A percentile compares a stretch with the other conserved stretches of the same genome.
phyloP scores from a whole-genome alignment of 805 yeast genomes.

The Suhomyces faveliae region DNA sequence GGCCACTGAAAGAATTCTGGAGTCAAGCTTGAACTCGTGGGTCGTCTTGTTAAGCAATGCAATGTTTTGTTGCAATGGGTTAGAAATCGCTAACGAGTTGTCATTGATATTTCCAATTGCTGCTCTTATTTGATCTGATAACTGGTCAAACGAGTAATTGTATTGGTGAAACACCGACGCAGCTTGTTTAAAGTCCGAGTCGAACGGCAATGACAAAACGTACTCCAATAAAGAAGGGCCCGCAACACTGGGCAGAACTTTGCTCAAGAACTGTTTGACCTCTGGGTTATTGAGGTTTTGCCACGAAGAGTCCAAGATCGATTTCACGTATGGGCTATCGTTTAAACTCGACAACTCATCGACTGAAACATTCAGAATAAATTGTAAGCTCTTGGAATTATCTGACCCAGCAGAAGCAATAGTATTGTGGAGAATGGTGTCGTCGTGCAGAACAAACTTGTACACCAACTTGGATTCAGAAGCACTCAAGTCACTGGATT shows the following conservation, averaged over 20 bases:
- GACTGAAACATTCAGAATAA: slow-evolving; percentile 4
- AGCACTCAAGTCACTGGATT: slow-evolving; percentile 17
- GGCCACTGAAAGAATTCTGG: slow-evolving; percentile 13
- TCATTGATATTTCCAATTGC: slow-evolving; percentile 14
- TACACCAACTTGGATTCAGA: slow-evolving; percentile 23
- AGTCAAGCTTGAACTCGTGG: slow-evolving; percentile 4
- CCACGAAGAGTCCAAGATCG: slow-evolving; percentile 15
- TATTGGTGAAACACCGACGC: slow-evolving; percentile 8
- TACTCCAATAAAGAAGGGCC: slow-evolving; percentile 11
- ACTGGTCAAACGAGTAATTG: slow-evolving; percentile 20
- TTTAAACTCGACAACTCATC: not conserved
- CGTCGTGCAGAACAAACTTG: slow-evolving; percentile 14
- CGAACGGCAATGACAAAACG: slow-evolving; percentile 7
- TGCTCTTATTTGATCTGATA: slow-evolving; percentile 19
- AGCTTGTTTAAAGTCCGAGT: slow-evolving; percentile 14
- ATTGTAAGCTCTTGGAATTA: not conserved
- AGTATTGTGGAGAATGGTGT: slow-evolving; percentile 18
- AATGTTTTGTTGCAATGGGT: slow-evolving; percentile 44
- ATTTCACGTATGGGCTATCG: not conserved
- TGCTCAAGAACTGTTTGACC: slow-evolving; percentile 13
- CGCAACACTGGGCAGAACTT: not conserved
- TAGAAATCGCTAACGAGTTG: slow-evolving; percentile 42
- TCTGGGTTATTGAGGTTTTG: slow-evolving; percentile 7
- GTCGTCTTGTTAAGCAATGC: slow-evolving; percentile 20
- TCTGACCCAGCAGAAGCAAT: slow-evolving; percentile 8